These are phyloP conservation scores for Suhomyces yuchorum DNA, from an alignment of 1,139 yeast genomes.

Conservation along the genomic window DNA sequence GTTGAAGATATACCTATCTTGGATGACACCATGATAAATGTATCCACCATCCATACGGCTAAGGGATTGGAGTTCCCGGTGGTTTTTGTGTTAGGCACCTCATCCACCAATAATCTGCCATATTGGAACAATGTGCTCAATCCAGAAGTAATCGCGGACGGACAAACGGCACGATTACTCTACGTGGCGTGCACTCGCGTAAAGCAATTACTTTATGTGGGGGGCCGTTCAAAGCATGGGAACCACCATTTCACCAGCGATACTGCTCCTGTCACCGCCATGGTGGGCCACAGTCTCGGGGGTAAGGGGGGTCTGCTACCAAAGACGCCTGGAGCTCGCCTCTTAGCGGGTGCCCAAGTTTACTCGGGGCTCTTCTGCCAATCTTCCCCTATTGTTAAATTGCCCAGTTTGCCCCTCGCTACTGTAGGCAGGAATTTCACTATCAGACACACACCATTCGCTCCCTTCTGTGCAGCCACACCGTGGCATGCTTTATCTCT, in stretches of 20 bases:
- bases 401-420: background rate
- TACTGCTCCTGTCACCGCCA: background rate
- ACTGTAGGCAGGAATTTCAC: slow-evolving; percentile 5
- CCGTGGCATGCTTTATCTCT: slow-evolving; percentile 1
- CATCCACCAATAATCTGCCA: slow-evolving; percentile 12
- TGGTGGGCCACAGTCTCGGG: background rate
- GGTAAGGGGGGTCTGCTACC: background rate
- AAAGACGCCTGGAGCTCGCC: background rate
- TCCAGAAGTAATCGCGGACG: slow-evolving; percentile 3
- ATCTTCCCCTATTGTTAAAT: slow-evolving; percentile 1
- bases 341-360: background rate
- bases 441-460: slow-evolving; percentile 9
- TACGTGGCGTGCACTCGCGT: slow-evolving; percentile 74
- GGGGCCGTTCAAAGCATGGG: slow-evolving; percentile 2
- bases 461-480: slow-evolving; percentile 4
- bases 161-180: slow-evolving; percentile 36
- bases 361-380: background rate
- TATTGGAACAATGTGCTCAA: slow-evolving; percentile 24
- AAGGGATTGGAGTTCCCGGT: slow-evolving; percentile 74
- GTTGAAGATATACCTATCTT: slow-evolving; percentile 41
- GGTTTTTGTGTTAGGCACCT: slow-evolving; percentile 54
- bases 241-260: background rate
- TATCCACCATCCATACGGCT: slow-evolving; percentile 70
- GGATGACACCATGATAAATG: slow-evolving; percentile 38
- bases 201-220: slow-evolving; percentile 47